Conservation (phyloP, 208 protist genomes). For the Trypanosoma theileri region DNA sequence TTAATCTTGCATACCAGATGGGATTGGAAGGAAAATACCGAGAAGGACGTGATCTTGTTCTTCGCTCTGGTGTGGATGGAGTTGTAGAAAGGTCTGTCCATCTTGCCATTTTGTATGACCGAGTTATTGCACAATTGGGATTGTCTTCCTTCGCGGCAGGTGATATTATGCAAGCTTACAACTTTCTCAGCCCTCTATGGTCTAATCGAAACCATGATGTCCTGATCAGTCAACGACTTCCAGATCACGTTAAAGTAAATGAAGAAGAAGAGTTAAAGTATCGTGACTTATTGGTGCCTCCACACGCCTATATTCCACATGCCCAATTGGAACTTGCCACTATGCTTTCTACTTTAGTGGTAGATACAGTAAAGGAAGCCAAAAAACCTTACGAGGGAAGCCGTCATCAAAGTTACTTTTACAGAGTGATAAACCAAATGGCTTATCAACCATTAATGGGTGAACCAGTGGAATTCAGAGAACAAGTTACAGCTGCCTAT, state of each 20-base stretch:
- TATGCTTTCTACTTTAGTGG: constrained; percentile 75
- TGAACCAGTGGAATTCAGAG: constrained; percentile 60
- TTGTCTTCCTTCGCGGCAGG: constrained; percentile 75
- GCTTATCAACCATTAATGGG: constrained; percentile 46
- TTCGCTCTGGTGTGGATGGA: constrained; percentile 55
- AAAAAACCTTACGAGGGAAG: constrained; percentile 80
- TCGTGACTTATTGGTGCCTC: constrained; percentile 56
- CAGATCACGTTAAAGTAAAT: constrained; percentile 35
- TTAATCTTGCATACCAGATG: constrained; percentile 78
- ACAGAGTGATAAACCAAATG: constrained; percentile 54
- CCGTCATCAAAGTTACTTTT: constrained; percentile 69
- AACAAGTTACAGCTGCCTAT: constrained; percentile 68
- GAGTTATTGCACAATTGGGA: constrained; percentile 77
- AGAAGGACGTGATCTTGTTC: constrained; percentile 70
- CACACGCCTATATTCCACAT: constrained; percentile 60
- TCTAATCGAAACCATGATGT: constrained; percentile 52
- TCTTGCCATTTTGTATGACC: constrained; percentile 75
- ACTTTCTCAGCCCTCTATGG: constrained; percentile 64
- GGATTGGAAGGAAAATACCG: constrained; percentile 71
- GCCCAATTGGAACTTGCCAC: constrained; percentile 71
- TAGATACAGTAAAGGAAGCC: constrained; percentile 72
- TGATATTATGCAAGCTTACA: constrained; percentile 62
- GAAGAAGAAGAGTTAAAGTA: constrained; percentile 57
- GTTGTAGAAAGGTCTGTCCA: constrained; percentile 34
- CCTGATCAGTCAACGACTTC: constrained; percentile 60